Evolutionary conservation across 1,139 yeast species (phyloP).

Genomic region (Ashbya aceris): DNA sequence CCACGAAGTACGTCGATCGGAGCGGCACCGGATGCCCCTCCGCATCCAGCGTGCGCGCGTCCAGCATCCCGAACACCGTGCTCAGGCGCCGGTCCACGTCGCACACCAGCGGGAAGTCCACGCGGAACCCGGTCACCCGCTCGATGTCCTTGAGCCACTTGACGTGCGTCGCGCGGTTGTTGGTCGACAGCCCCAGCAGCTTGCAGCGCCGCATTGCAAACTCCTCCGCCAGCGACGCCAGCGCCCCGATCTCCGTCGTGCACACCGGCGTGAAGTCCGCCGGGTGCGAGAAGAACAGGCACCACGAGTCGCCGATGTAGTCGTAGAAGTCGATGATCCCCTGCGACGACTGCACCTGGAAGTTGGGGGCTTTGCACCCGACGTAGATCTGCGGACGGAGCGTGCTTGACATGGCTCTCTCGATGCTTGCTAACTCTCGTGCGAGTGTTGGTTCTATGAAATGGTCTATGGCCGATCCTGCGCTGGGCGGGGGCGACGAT

Average conservation of each 20-base stretch:
- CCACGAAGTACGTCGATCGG: constrained; percentile 76
- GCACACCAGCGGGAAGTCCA: constrained; percentile 72
- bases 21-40: constrained; percentile 60
- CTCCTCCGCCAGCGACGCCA: constrained; percentile 75
- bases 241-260: constrained; percentile 84
- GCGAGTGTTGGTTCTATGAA: too few relatives aligned
- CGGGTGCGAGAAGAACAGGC: constrained; percentile 75
- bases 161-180: constrained; percentile 58
- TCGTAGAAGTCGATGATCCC: constrained; percentile 73
- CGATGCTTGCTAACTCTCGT: too few relatives aligned
- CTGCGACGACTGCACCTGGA: constrained; percentile 60
- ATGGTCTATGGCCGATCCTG: too few relatives aligned
- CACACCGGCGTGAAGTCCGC: constrained; percentile 87
- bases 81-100: constrained; percentile 68
- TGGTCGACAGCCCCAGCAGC: constrained; percentile 72
- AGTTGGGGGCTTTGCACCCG: constrained; percentile 76
- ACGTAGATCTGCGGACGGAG: constrained; percentile 26
- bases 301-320: constrained; percentile 69
- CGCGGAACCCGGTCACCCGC: constrained; percentile 58
- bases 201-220: constrained; percentile 68
- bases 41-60: constrained; percentile 51
- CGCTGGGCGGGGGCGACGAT: too few relatives aligned
- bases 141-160: constrained; percentile 81
- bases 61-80: constrained; percentile 66
- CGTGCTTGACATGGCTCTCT: constrained; percentile 4